These are phyloP conservation scores for Solanum dulcamara DNA, from an alignment of 257 asterid genomes.

Conservation along the genomic window DNA sequence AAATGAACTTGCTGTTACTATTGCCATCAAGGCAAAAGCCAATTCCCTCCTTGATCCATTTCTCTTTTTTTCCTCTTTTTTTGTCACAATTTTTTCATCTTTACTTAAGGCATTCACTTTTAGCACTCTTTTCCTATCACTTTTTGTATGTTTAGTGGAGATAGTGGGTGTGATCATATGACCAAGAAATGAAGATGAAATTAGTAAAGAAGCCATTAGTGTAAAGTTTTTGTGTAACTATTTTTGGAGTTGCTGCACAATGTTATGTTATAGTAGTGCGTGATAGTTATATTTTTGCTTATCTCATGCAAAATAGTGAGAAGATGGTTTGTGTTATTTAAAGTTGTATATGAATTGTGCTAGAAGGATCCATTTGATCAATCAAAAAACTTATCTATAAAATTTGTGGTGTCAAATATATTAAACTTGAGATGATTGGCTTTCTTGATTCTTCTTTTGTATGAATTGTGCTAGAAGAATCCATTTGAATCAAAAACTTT, in stretches of 20 bases:
- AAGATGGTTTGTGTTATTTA: not conserved
- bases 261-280: not conserved
- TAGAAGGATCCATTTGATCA: not conserved
- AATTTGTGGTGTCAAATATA: not conserved
- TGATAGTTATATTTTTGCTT: not conserved
- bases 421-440: not conserved
- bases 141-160: not conserved
- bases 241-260: not conserved
- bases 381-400: not conserved
- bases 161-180: too few relatives aligned
- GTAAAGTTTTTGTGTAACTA: not conserved
- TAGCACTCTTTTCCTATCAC: conserved; percentile 14
- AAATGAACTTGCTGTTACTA: conserved; percentile 37
- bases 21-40: conserved; percentile 42
- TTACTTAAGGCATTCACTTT: conserved; percentile 31
- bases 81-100: conserved; percentile 17
- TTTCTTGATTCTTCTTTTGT: not conserved
- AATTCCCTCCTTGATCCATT: conserved; percentile 39
- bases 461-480: not conserved
- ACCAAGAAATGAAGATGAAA: conserved; percentile 29
- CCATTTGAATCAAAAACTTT: not conserved
- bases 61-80: conserved; percentile 17
- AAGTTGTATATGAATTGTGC: not conserved
- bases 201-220: conserved; percentile 38
- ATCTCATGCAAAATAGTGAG: not conserved